phyloP scores from a whole-genome alignment of 2,329 filamentous ascomycete species.

The Fusarium sp. region DNA sequence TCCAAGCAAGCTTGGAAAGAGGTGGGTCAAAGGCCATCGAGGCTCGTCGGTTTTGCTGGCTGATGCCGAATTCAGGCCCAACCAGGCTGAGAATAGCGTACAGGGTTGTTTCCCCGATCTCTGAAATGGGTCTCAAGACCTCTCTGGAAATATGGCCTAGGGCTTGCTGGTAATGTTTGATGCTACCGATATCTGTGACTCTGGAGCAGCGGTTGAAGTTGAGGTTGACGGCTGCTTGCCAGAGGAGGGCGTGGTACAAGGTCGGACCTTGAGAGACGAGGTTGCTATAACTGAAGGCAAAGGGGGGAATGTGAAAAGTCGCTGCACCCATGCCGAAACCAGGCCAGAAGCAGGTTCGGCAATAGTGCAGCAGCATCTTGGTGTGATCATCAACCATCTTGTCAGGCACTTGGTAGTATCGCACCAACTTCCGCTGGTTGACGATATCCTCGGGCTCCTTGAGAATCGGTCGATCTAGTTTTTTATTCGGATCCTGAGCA shows the following conservation, averaged over 20 bases:
- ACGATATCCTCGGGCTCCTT: neutral
- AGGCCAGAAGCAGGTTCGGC: neutral
- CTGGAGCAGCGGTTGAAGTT: neutral
- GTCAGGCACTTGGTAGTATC: neutral
- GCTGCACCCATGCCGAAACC: neutral
- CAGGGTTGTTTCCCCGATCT: neutral
- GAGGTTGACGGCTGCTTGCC: constrained; percentile 2
- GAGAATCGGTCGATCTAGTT: neutral
- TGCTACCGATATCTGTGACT: neutral
- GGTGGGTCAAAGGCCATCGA: neutral
- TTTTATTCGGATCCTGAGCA: neutral
- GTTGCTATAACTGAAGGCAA: neutral
- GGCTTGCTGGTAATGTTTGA: neutral
- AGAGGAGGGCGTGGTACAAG: neutral
- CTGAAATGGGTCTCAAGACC: neutral
- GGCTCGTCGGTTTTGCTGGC: neutral
- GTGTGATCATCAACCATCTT: neutral
- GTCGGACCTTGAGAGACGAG: neutral
- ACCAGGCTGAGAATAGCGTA: neutral
- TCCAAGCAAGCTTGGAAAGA: neutral
- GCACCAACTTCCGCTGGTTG: neutral
- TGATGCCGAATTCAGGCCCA: neutral
- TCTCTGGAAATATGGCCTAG: neutral
- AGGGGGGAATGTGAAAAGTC: neutral
- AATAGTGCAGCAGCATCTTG: neutral